Percentiles rank a stretch among this genome's conserved stretches.
phyloP scores from a whole-genome alignment of 495 filamentous ascomycete species.

The Elaphomyces granulatus region DNA sequence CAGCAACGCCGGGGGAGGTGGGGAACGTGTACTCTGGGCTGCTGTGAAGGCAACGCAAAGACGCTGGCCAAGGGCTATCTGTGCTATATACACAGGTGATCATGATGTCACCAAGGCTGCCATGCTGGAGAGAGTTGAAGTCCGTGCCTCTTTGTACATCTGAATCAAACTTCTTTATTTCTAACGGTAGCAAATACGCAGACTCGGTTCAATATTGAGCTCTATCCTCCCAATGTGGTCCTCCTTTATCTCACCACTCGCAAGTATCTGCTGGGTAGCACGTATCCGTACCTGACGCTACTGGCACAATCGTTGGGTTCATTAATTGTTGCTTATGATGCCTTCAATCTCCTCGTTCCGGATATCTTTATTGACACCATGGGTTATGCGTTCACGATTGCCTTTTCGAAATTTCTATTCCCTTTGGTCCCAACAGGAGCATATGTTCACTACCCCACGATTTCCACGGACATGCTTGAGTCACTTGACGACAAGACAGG shows the following conservation, averaged over 20 bases:
- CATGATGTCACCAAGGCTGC: conserved; percentile 66
- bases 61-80: conserved; percentile 76
- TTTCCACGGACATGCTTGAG: conserved; percentile 92
- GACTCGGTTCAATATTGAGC: conserved; percentile 81
- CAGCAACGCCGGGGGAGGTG: conserved; percentile 90
- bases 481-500: conserved; percentile 55
- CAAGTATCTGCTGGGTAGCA: conserved; percentile 65
- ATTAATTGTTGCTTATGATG: conserved; percentile 73
- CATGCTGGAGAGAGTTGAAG: conserved; percentile 67
- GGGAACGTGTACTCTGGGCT: conserved; percentile 93
- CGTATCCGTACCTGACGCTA: conserved; percentile 89
- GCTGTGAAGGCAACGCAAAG: conserved; percentile 84
- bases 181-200: conserved; percentile 15
- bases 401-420: conserved; percentile 71
- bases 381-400: conserved; percentile 89
- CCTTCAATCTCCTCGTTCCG: conserved; percentile 80
- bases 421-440: conserved; percentile 68
- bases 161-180: not conserved
- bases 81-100: conserved; percentile 89
- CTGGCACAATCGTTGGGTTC: conserved; percentile 84
- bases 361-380: conserved; percentile 96
- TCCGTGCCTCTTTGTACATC: conserved; percentile 12
- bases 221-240: conserved; percentile 68
- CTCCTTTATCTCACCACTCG: conserved; percentile 85
- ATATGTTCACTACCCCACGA: conserved; percentile 97